phyloP scores from a whole-genome alignment of 768 basidiomycete genomes.

The Stropharia rugosoannulata region DNA sequence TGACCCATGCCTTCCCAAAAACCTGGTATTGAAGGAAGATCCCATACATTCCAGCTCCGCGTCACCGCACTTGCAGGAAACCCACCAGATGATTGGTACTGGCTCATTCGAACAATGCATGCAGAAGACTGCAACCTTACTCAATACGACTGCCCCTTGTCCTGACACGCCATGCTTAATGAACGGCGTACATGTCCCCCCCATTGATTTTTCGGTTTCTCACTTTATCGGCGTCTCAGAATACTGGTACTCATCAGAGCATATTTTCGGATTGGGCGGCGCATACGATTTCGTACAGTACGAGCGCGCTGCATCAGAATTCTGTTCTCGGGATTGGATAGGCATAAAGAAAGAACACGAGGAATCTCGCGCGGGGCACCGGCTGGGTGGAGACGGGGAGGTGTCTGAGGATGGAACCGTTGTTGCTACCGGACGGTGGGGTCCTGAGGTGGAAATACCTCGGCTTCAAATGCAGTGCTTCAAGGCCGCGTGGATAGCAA shows the following conservation, averaged over 20 bases:
- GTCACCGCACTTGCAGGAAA: constrained; percentile 42
- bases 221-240: constrained; percentile 97
- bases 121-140: constrained; percentile 63
- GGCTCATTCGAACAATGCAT: constrained; percentile 91
- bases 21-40: constrained; percentile 60
- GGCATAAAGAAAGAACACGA: constrained; percentile 72
- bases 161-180: constrained; percentile 86
- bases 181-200: constrained; percentile 91
- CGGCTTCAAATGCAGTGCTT: constrained; percentile 98
- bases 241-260: constrained; percentile 99
- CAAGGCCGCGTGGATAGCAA: constrained; percentile 98
- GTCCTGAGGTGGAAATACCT: constrained; percentile 72
- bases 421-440: constrained; percentile 69
- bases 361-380: constrained; percentile 41
- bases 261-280: constrained; percentile 93
- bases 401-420: constrained; percentile 58
- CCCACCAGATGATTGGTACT: constrained; percentile 74
- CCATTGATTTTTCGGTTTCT: constrained; percentile 90
- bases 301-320: constrained; percentile 86
- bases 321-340: constrained; percentile 80
- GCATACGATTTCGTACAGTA: constrained; percentile 96
- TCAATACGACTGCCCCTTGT: constrained; percentile 86
- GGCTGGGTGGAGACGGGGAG: constrained; percentile 65
- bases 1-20: constrained; percentile 90
- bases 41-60: constrained; percentile 43